A percentile compares a stretch with the other conserved stretches of the same genome.
Conservation (phyloP, 164 flowering plant genomes). For the Vitis vinifera region DNA sequence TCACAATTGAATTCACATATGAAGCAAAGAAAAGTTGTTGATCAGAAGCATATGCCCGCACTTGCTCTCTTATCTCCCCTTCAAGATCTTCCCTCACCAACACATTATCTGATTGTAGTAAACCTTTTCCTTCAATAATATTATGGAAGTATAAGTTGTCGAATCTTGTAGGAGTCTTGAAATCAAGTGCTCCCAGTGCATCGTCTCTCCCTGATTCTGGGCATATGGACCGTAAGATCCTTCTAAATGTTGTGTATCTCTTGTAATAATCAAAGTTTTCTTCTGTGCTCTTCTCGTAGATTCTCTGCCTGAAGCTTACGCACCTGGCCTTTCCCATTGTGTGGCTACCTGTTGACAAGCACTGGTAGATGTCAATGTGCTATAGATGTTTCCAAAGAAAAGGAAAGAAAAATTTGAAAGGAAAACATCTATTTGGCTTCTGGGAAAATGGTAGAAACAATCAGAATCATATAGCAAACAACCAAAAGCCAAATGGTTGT, state of each 20-base stretch:
- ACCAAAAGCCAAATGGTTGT: too few species aligned
- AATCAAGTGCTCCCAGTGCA: constrained; percentile 47
- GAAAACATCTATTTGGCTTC: too few species aligned
- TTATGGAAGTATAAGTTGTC: constrained; percentile 66
- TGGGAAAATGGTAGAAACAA: too few species aligned
- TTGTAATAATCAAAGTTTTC: constrained; percentile 32
- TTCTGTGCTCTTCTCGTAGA: constrained; percentile 24
- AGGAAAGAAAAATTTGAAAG: background rate
- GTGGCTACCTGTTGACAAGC: constrained; percentile 55
- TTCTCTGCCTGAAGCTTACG: constrained; percentile 56
- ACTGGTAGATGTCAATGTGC: background rate
- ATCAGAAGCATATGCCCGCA: constrained; percentile 52
- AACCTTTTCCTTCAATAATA: constrained; percentile 56
- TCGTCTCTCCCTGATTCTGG: constrained; percentile 51
- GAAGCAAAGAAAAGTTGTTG: constrained; percentile 46
- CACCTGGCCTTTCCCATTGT: constrained; percentile 81
- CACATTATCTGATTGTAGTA: constrained; percentile 60
- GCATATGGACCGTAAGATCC: constrained; percentile 55
- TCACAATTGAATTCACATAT: constrained; percentile 53
- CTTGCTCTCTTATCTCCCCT: constrained; percentile 38
- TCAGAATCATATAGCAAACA: too few species aligned
- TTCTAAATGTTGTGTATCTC: constrained; percentile 35
- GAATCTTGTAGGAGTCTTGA: constrained; percentile 51
- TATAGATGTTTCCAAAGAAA: background rate
- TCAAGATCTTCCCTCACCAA: constrained; percentile 45